These are phyloP conservation scores for Neolentinus lepideus DNA, from an alignment of 1,284 basidiomycete species.

Conservation along the genomic window DNA sequence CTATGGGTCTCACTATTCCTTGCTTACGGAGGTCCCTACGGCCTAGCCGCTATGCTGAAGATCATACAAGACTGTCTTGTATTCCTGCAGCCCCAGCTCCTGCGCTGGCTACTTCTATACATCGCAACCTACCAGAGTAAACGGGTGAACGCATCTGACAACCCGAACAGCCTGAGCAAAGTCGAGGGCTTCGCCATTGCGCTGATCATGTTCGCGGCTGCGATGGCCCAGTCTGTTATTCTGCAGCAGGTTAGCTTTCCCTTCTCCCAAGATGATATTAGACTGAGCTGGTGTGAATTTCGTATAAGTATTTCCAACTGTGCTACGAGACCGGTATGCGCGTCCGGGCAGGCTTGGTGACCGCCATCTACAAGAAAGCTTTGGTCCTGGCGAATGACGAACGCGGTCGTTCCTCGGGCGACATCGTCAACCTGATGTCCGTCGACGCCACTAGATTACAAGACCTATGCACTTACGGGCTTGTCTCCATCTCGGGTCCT, in stretches of 20 bases:
- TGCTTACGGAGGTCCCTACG: conserved; percentile 78
- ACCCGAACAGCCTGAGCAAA: conserved; percentile 25
- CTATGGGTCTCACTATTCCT: conserved; percentile 69
- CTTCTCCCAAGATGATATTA: too few species aligned
- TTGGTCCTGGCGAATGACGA: conserved; percentile 84
- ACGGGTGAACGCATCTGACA: conserved; percentile 21
- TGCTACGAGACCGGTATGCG: conserved; percentile 88
- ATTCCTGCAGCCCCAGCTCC: conserved; percentile 87
- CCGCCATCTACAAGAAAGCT: conserved; percentile 82
- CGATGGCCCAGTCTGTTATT: conserved; percentile 74
- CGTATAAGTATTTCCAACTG: conserved; percentile 71
- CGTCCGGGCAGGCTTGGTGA: conserved; percentile 82
- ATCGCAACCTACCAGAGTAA: conserved; percentile 69
- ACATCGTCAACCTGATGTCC: conserved; percentile 93
- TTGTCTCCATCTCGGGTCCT: conserved; percentile 66
- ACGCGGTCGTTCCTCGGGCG: conserved; percentile 74
- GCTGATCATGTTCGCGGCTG: conserved; percentile 71
- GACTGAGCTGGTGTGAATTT: too few species aligned
- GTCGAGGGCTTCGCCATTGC: conserved; percentile 73
- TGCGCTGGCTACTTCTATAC: conserved; percentile 76
- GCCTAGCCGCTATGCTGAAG: conserved; percentile 65
- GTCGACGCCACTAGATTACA: conserved; percentile 83
- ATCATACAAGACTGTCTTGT: conserved; percentile 72
- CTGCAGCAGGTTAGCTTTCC: conserved; percentile 66
- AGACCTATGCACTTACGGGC: conserved; percentile 79